These are phyloP conservation scores for Mycosphaerella sp. DNA, from an alignment of 2,329 filamentous ascomycete genomes.

Conservation along the genomic window DNA sequence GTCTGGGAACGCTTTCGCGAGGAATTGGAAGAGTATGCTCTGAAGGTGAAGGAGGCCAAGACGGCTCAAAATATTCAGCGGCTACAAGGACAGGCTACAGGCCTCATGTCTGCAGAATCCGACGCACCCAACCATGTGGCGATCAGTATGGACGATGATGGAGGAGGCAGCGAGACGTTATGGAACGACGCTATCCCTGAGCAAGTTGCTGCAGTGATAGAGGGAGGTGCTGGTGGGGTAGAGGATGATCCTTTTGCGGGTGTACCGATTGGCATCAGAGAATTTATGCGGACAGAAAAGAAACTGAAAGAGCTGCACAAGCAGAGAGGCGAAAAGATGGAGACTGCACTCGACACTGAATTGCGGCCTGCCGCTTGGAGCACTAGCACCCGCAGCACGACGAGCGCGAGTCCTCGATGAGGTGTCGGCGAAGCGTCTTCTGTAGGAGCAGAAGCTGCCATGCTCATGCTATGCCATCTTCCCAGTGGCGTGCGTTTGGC, in stretches of 20 bases:
- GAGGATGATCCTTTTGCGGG: conserved; percentile 66
- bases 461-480: not conserved
- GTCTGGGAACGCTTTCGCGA: conserved; percentile 92
- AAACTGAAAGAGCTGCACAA: conserved; percentile 67
- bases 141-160: conserved; percentile 70
- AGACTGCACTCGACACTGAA: conserved; percentile 21
- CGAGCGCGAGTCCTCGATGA: not conserved
- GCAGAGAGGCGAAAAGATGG: conserved; percentile 14
- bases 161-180: conserved; percentile 64
- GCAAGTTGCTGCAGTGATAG: conserved; percentile 1
- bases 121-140: conserved; percentile 45
- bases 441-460: not conserved
- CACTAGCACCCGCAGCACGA: not conserved
- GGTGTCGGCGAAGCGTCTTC: too few species aligned
- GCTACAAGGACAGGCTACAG: conserved; percentile 27
- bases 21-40: conserved; percentile 84
- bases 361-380: conserved; percentile 19
- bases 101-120: conserved; percentile 34
- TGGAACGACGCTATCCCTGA: conserved; percentile 45
- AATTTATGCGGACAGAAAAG: conserved; percentile 98
- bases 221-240: conserved; percentile 11
- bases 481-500: not conserved
- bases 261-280: conserved; percentile 85
- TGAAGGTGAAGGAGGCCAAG: conserved; percentile 58
- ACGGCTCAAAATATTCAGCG: conserved; percentile 39